A percentile compares a stretch with the other conserved stretches of the same genome.
Evolutionary conservation across 345 rosid species (phyloP).

Genomic region (Excoecaria agallocha): DNA sequence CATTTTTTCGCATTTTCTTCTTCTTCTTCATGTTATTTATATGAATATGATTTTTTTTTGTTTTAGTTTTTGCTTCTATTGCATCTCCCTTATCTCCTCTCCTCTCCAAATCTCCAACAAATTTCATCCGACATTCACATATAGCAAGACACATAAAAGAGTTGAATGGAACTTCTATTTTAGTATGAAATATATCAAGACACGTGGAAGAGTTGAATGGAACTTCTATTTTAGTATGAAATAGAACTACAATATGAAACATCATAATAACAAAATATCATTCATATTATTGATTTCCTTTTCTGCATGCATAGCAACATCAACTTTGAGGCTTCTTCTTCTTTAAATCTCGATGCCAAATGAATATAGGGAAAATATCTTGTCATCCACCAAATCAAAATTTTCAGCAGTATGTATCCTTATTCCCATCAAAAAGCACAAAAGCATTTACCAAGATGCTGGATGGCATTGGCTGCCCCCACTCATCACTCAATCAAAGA

Average conservation of each 20-base stretch:
- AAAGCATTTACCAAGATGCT: background rate
- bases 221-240: background rate
- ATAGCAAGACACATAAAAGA: too few relatives aligned
- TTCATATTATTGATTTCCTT: too few relatives aligned
- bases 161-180: too few relatives aligned
- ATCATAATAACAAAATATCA: too few relatives aligned
- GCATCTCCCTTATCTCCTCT: too few relatives aligned
- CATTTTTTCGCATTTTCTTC: too few relatives aligned
- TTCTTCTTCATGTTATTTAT: too few relatives aligned
- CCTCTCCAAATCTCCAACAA: too few relatives aligned
- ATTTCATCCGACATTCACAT: background rate
- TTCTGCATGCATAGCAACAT: background rate
- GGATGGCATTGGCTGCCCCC: background rate
- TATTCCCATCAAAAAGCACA: background rate
- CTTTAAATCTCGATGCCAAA: background rate
- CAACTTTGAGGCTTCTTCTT: background rate
- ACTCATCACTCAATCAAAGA: background rate
- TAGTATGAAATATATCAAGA: too few relatives aligned
- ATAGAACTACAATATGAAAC: background rate
- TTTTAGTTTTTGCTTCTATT: too few relatives aligned
- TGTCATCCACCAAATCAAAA: background rate
- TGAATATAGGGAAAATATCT: background rate
- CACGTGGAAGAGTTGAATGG: background rate
- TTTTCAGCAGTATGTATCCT: background rate
- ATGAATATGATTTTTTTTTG: too few relatives aligned